Evolutionary conservation across 1,284 basidiomycete genomes (phyloP).

Genomic region (Cutaneotrichosporon sp.): DNA sequence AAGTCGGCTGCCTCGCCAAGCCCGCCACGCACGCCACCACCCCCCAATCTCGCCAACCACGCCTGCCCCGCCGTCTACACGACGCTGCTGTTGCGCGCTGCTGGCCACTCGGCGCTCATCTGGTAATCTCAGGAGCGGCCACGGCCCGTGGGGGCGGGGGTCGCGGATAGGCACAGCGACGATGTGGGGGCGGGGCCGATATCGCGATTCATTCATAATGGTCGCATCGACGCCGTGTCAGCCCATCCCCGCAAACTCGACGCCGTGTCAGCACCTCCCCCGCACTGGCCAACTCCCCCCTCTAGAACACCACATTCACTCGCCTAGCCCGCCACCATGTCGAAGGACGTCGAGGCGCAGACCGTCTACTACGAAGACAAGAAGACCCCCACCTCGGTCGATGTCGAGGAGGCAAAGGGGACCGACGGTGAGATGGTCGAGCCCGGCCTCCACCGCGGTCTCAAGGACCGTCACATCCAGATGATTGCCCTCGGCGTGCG

Average conservation of each 20-base stretch:
- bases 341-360: neutral
- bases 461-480: slow-evolving; percentile 28
- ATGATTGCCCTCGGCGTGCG: slow-evolving; percentile 26
- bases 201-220: neutral
- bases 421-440: neutral
- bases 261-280: neutral
- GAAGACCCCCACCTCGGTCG: neutral
- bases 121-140: neutral
- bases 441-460: slow-evolving; percentile 20
- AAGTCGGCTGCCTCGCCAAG: neutral
- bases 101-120: neutral
- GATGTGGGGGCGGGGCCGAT: neutral
- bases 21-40: neutral
- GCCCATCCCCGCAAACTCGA: neutral
- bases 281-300: neutral
- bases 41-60: neutral
- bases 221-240: neutral
- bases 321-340: neutral
- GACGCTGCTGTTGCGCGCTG: neutral
- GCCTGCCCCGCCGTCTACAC: neutral
- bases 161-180: neutral
- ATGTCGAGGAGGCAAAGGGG: neutral
- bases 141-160: neutral
- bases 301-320: neutral
- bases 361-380: neutral